These are phyloP conservation scores for Wickerhamiella lipophila DNA, from an alignment of 805 yeast genomes.

Conservation along the genomic window DNA sequence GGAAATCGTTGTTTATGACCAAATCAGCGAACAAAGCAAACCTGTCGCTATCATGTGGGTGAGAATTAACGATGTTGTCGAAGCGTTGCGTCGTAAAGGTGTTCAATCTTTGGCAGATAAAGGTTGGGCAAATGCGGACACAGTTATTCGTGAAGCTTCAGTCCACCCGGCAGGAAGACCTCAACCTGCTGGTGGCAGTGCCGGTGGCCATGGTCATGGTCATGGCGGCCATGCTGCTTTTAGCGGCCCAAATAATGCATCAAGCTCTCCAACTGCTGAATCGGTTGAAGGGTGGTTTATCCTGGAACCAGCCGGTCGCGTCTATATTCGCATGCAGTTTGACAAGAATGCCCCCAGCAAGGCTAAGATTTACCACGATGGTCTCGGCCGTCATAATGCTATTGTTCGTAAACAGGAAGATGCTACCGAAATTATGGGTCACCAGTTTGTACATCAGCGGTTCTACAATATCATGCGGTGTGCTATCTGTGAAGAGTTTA, in stretches of 20 bases:
- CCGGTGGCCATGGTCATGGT: too few relatives aligned
- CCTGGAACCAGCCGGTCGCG: slow-evolving; percentile 89
- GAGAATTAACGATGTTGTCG: slow-evolving; percentile 79
- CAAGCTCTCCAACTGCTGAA: neutral
- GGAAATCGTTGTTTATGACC: slow-evolving; percentile 78
- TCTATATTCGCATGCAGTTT: slow-evolving; percentile 64
- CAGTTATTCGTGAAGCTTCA: slow-evolving; percentile 22
- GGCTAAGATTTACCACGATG: slow-evolving; percentile 22
- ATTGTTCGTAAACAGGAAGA: slow-evolving; percentile 66
- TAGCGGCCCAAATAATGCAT: neutral
- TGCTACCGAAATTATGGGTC: slow-evolving; percentile 91
- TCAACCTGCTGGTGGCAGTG: neutral
- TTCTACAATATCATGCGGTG: slow-evolving; percentile 88
- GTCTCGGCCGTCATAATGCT: slow-evolving; percentile 91
- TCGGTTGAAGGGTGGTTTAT: slow-evolving; percentile 70
- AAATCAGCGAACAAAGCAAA: slow-evolving; percentile 41
- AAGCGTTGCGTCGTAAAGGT: slow-evolving; percentile 84
- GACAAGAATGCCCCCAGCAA: slow-evolving; percentile 32
- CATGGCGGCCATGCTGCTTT: neutral
- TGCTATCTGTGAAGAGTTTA: slow-evolving; percentile 91
- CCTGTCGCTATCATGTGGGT: slow-evolving; percentile 95
- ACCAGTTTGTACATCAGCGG: slow-evolving; percentile 89
- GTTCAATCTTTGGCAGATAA: slow-evolving; percentile 54
- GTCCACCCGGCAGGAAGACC: neutral
- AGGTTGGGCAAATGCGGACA: slow-evolving; percentile 77